Base-by-base conservation (phyloP, 2,329 filamentous ascomycete genomes). In the Stachybotrys echinatus region DNA sequence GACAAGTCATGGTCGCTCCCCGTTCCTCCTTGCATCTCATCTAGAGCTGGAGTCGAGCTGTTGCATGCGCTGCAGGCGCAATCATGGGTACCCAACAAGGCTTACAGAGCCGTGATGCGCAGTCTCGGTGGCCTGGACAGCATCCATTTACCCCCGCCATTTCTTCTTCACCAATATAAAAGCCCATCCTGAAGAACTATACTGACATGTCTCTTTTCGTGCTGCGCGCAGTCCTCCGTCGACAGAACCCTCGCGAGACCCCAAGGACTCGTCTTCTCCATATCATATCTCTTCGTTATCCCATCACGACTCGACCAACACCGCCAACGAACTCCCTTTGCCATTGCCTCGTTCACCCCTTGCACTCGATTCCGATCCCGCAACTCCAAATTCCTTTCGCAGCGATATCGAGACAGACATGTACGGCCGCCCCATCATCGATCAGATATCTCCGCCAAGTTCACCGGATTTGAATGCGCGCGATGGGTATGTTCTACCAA, bases 391-490 rank as follows among this genome's bases (percentile, higher is more conserved):
- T 40, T 40, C 38, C 10, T 7, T 20, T 3, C 17, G n/a, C 18
- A 40, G 38, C 38, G 38, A 40, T 10, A 40, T 18, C 38, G 38
- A 40, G 17, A 20, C 17, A 40, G n/a, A 40, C 17, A 40, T 40
- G 38, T 46, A 34, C 63, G 58, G 45, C 55, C 55, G n/a, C 39
- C 23, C 45, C 80, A 62, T 75, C 72, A 42, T 80, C 74, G 52
- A 64, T 53, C 61, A 63, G 48, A 71, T 83, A 53, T 82, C 79
- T 12, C 79, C 79, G 48, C 78, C 77, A 23, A 82, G 79, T 66
- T 83, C 79, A 40, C 79, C 79, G 21, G 79, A 82, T 50, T 58
- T 68, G 10, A 59, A 63, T 43, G 57, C 61, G 34, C 62, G 60
- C 48, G 51, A 71, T 56, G 63, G 57, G 75, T 79, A 68, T 73